Percentiles rank a stretch among this genome's conserved stretches.
These are phyloP conservation scores for Apiospora marii DNA, from an alignment of 2,329 filamentous ascomycete species.

Conservation along the genomic window DNA sequence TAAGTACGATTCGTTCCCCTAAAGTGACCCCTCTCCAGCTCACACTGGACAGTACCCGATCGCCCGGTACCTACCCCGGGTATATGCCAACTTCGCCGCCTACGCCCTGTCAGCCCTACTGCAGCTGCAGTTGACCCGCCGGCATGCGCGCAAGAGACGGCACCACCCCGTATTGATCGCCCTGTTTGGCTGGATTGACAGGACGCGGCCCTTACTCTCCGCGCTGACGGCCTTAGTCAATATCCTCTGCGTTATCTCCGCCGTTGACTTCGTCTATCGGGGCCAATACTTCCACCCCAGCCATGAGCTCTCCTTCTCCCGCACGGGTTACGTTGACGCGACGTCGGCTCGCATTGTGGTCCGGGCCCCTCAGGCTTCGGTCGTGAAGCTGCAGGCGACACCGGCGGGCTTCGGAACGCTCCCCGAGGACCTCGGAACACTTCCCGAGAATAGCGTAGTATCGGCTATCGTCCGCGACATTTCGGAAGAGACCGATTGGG, in stretches of 20 bases:
- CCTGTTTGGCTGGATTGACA: conserved; percentile 17
- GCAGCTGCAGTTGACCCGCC: conserved; percentile 1
- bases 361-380: conserved; percentile 61
- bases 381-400: conserved; percentile 43
- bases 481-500: conserved; percentile 67
- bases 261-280: conserved; percentile 63
- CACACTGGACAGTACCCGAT: conserved; percentile 11
- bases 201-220: neutral
- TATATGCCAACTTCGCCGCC: neutral
- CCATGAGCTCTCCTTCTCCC: conserved; percentile 65
- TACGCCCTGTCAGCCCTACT: conserved; percentile 21
- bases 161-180: neutral
- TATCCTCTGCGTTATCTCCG: neutral
- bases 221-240: neutral
- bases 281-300: conserved; percentile 63
- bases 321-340: conserved; percentile 70
- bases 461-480: conserved; percentile 56
- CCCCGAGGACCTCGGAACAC: neutral
- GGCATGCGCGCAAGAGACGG: neutral
- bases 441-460: neutral
- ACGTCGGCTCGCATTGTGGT: conserved; percentile 67
- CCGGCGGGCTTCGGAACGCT: neutral
- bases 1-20: neutral
- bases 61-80: conserved; percentile 14
- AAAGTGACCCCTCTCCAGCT: neutral